phyloP scores from a whole-genome alignment of 2,329 filamentous ascomycete species.

The Ascochyta koolunga region DNA sequence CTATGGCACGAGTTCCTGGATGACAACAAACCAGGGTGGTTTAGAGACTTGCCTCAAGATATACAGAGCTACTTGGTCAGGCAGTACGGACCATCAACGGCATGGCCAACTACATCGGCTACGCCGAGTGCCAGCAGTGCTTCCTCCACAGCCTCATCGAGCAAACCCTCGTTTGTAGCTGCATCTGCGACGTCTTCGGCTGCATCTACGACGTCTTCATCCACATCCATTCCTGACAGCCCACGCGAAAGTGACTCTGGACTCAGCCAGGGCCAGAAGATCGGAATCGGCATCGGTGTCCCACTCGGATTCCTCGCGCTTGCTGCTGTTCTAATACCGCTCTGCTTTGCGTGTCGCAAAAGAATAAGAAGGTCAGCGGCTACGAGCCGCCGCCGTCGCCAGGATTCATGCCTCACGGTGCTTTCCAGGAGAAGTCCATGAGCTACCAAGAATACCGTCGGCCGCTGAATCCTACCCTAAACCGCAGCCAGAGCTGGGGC shows the following conservation, averaged over 20 bases:
- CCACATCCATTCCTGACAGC: constrained; percentile 23
- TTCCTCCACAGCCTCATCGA: constrained; percentile 9
- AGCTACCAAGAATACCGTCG: constrained; percentile 31
- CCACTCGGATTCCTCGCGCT: constrained; percentile 66
- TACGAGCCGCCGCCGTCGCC: constrained; percentile 42
- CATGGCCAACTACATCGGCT: constrained; percentile 28
- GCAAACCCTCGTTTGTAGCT: background rate
- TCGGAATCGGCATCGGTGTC: constrained; percentile 49
- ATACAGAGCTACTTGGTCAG: constrained; percentile 44
- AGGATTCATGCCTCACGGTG: constrained; percentile 45
- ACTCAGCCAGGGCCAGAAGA: constrained; percentile 37
- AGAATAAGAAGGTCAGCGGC: constrained; percentile 27
- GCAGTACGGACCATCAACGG: constrained; percentile 42
- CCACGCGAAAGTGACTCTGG: constrained; percentile 25
- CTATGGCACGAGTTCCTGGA: constrained; percentile 44
- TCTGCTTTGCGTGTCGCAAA: constrained; percentile 38
- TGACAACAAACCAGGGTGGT: constrained; percentile 43
- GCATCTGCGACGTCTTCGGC: constrained; percentile 11
- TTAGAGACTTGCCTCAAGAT: constrained; percentile 37
- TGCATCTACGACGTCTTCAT: constrained; percentile 17
- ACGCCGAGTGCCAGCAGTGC: constrained; percentile 9
- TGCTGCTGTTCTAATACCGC: constrained; percentile 30
- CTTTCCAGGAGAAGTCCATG: constrained; percentile 38
- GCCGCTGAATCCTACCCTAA: constrained; percentile 25
- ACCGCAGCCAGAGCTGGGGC: constrained; percentile 37